phyloP scores from a whole-genome alignment of 257 asterid species.

The Leonotis leonurus region DNA sequence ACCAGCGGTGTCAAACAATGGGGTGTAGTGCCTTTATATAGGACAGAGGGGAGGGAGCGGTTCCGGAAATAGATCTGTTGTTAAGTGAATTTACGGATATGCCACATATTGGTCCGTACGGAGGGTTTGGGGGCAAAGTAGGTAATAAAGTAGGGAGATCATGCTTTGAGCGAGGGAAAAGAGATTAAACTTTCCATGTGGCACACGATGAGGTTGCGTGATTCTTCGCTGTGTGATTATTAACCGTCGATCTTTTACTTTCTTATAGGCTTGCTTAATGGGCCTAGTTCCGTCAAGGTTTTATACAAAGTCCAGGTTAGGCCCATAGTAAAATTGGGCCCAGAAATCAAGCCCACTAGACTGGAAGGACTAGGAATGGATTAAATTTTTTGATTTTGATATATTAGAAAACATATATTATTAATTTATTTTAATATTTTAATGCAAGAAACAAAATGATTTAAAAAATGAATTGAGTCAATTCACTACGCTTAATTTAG shows the following conservation, averaged over 20 bases:
- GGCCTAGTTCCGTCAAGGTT: not conserved
- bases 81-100: slow-evolving; percentile 29
- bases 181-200: slow-evolving; percentile 18
- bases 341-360: no score
- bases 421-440: no score
- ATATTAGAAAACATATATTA: no score
- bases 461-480: no score
- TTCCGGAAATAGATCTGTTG: slow-evolving; percentile 18
- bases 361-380: no score
- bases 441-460: no score
- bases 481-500: no score
- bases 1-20: slow-evolving; percentile 42
- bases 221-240: not conserved
- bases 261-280: not conserved
- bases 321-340: not conserved
- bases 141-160: slow-evolving; percentile 19
- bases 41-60: slow-evolving; percentile 11
- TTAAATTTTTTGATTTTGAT: no score
- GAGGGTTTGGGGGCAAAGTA: slow-evolving; percentile 19
- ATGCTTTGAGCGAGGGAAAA: slow-evolving; percentile 29
- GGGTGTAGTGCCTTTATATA: slow-evolving; percentile 43
- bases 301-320: not conserved
- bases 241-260: slow-evolving; percentile 16
- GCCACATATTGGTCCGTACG: slow-evolving; percentile 31
- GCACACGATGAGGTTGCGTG: slow-evolving; percentile 4